phyloP scores from a whole-genome alignment of 768 basidiomycete genomes.

The Lactarius pseudohatsudake region DNA sequence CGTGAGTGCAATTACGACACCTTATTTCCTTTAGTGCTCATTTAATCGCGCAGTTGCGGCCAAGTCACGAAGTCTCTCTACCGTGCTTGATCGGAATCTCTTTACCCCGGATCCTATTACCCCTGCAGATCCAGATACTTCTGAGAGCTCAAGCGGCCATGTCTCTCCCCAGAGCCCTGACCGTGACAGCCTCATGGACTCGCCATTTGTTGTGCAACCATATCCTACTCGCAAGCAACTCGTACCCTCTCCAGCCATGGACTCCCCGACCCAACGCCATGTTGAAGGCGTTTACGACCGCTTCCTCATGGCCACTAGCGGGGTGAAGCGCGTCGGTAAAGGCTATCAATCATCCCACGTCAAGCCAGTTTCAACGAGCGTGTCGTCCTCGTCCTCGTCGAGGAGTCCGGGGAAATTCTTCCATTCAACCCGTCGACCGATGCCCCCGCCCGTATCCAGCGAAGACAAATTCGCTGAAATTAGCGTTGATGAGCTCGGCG shows the following conservation, averaged over 20 bases:
- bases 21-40: not conserved
- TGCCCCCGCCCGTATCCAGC: conserved; percentile 75
- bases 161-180: conserved; percentile 20
- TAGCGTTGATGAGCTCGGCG: conserved; percentile 67
- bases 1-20: conserved; percentile 42
- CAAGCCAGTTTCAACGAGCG: conserved; percentile 40
- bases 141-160: conserved; percentile 33
- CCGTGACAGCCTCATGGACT: conserved; percentile 58
- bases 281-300: conserved; percentile 79
- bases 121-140: conserved; percentile 40
- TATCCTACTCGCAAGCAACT: conserved; percentile 52
- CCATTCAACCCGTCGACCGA: conserved; percentile 47
- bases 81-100: conserved; percentile 57
- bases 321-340: conserved; percentile 75
- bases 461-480: conserved; percentile 40
- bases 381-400: conserved; percentile 23
- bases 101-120: conserved; percentile 57
- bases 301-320: conserved; percentile 78
- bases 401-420: conserved; percentile 41
- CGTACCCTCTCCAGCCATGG: conserved; percentile 39
- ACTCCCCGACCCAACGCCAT: conserved; percentile 58
- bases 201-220: conserved; percentile 63
- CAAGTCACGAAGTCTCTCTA: conserved; percentile 28
- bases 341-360: conserved; percentile 76
- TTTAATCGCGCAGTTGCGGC: conserved; percentile 26